Evolutionary conservation across 225 moss, liverwort and hornwort genomes (phyloP).

Genomic region (Takakia lepidozioides): DNA sequence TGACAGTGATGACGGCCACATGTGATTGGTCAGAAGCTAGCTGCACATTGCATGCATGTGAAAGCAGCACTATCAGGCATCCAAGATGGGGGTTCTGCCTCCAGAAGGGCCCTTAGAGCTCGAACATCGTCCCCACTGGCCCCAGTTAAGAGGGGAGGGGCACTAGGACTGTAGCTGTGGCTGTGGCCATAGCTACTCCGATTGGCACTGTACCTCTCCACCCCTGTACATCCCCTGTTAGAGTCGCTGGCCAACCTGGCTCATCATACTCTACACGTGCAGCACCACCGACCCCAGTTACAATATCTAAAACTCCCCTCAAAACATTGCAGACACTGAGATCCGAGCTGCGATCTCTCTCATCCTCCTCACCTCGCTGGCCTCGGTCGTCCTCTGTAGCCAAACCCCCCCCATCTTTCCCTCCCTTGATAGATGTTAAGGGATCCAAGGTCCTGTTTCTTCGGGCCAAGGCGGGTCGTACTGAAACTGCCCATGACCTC

Average conservation of each 20-base stretch:
- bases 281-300: conserved; percentile 59
- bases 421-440: conserved; percentile 62
- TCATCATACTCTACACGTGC: conserved; percentile 40
- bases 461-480: conserved; percentile 77
- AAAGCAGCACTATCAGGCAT: conserved; percentile 86
- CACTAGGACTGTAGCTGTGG: conserved; percentile 70
- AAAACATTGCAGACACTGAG: conserved; percentile 87
- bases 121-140: conserved; percentile 69
- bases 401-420: conserved; percentile 49
- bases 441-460: conserved; percentile 89
- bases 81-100: conserved; percentile 92
- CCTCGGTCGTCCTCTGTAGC: conserved; percentile 47
- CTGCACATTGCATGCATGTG: conserved; percentile 81
- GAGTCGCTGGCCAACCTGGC: conserved; percentile 29
- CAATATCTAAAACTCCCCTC: conserved; percentile 69
- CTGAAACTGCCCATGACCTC: conserved; percentile 38
- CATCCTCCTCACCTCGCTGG: conserved; percentile 45
- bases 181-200: too few species aligned
- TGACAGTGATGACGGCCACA: conserved; percentile 93
- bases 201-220: conserved; percentile 40
- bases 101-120: conserved; percentile 60
- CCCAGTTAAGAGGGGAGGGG: conserved; percentile 70
- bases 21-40: conserved; percentile 70
- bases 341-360: conserved; percentile 22
- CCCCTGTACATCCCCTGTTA: conserved; percentile 10